phyloP scores from a whole-genome alignment of 208 protist genomes.

The Hexamita inflata region DNA sequence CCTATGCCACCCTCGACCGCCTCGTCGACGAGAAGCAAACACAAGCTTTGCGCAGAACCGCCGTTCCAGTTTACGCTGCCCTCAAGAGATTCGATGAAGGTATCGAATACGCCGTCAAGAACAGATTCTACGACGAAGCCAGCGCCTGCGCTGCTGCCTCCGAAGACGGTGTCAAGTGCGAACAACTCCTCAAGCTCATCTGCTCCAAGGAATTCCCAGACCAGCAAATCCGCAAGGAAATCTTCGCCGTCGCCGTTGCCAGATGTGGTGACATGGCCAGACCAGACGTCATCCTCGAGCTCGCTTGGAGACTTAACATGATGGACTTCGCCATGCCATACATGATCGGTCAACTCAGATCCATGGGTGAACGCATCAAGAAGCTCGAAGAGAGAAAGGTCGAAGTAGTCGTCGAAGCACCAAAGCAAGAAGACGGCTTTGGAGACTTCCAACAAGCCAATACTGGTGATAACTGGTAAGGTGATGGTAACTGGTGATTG shows the following conservation, averaged over 20 bases:
- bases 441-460: no score
- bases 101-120: not conserved
- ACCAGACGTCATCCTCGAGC: constrained; percentile 78
- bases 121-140: constrained; percentile 23
- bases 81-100: constrained; percentile 16
- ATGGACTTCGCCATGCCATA: constrained; percentile 95
- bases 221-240: constrained; percentile 52
- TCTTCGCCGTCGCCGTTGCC: constrained; percentile 81
- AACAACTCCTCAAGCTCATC: not conserved
- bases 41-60: not conserved
- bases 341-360: no score
- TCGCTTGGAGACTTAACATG: constrained; percentile 87
- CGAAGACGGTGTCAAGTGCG: not conserved
- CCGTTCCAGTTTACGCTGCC: not conserved
- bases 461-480: no score
- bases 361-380: no score
- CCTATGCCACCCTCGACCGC: not conserved
- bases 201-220: not conserved
- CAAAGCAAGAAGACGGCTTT: no score
- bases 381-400: no score
- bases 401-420: no score
- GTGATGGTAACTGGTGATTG: no score
- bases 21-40: not conserved
- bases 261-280: constrained; percentile 83
- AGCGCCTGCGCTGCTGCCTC: constrained; percentile 6